A percentile compares a stretch with the other conserved stretches of the same genome.
Conservation (phyloP, 2,329 filamentous ascomycete species). For the Pseudogymnoascus sp. region DNA sequence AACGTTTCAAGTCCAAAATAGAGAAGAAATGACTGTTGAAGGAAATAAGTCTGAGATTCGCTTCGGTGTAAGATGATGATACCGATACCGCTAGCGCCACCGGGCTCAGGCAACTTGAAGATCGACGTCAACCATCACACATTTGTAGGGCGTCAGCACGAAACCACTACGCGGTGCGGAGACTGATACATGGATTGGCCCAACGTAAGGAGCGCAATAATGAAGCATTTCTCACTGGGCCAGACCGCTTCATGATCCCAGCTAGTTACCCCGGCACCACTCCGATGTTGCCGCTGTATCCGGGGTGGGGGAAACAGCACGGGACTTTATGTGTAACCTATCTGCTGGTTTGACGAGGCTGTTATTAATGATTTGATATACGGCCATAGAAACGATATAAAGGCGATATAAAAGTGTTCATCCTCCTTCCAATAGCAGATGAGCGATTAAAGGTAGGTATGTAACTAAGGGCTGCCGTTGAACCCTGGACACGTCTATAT, state of each 20-base stretch:
- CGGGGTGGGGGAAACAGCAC: not conserved
- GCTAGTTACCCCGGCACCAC: not conserved
- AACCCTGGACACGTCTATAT: not conserved
- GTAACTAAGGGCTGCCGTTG: not conserved
- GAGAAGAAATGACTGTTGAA: not conserved
- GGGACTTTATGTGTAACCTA: not conserved
- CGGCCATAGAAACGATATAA: not conserved
- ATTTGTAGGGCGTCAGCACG: conserved; percentile 1
- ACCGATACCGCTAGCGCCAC: not conserved
- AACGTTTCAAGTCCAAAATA: not conserved
- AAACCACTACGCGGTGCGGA: not conserved
- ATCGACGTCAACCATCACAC: not conserved
- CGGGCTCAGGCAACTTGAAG: not conserved
- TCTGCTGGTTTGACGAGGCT: not conserved
- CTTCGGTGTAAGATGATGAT: not conserved
- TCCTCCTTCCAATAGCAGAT: not conserved
- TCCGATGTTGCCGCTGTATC: conserved; percentile 2
- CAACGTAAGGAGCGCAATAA: not conserved
- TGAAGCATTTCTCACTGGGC: conserved; percentile 1
- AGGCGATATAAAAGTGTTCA: not conserved
- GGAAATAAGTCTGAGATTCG: not conserved
- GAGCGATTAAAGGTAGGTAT: not conserved
- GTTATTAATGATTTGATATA: not conserved
- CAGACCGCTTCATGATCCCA: not conserved
- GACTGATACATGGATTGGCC: not conserved